Conservation (phyloP, 441 rosid species). For the Corymbia citriodora region DNA sequence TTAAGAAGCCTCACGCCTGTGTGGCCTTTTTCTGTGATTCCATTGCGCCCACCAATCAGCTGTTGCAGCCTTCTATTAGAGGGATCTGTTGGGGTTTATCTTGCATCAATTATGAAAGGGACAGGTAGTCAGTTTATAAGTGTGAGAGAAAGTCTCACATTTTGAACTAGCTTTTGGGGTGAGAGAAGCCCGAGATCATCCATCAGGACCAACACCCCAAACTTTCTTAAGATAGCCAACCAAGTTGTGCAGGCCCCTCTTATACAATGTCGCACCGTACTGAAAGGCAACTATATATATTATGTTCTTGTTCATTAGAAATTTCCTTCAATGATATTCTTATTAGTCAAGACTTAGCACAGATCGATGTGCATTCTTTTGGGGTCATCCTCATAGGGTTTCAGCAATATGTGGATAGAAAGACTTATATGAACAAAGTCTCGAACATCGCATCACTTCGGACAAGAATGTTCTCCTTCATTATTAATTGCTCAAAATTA, state of each 20-base stretch:
- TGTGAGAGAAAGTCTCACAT: no score
- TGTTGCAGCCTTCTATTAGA: not conserved
- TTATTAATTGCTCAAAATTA: not conserved
- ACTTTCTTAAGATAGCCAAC: not conserved
- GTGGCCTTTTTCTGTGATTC: not conserved
- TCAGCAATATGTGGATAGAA: no score
- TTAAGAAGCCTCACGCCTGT: conserved; percentile 5
- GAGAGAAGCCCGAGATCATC: no score
- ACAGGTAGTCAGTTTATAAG: no score
- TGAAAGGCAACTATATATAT: not conserved
- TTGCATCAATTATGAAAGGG: no score
- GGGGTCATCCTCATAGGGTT: not conserved
- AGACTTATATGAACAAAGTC: not conserved
- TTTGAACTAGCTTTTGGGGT: no score
- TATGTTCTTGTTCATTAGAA: not conserved
- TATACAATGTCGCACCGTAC: no score
- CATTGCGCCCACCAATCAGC: not conserved
- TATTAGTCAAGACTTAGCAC: not conserved
- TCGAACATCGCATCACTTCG: not conserved
- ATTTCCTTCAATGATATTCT: not conserved
- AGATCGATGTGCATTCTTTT: not conserved
- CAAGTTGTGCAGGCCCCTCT: not conserved
- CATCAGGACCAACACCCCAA: not conserved
- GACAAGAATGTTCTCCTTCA: not conserved
- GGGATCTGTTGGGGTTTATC: no score